Conservation (phyloP, 2,329 filamentous ascomycete species). For the Pseudogymnoascus sp. region DNA sequence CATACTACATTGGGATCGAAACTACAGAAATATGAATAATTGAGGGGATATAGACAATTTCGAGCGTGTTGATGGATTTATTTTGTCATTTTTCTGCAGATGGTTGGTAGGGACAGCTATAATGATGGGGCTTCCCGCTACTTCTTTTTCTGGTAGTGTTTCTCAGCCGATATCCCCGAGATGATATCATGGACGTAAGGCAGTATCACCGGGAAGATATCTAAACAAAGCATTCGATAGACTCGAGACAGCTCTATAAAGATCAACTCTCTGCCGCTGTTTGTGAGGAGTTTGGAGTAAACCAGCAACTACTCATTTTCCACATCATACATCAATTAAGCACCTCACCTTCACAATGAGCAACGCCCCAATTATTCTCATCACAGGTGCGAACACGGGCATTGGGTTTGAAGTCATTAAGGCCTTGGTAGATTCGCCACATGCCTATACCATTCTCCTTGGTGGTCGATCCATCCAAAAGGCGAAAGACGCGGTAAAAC, state of each 20-base stretch:
- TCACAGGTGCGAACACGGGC: slow-evolving; percentile 38
- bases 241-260: not conserved
- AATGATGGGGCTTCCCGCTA: not conserved
- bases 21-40: not conserved
- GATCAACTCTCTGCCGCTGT: not conserved
- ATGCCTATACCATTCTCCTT: slow-evolving; percentile 34
- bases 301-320: not conserved
- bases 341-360: not conserved
- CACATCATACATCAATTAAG: not conserved
- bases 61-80: not conserved
- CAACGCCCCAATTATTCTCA: slow-evolving; percentile 21
- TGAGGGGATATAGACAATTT: not conserved
- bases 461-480: slow-evolving; percentile 35
- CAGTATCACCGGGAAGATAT: not conserved
- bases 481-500: slow-evolving; percentile 34
- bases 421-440: slow-evolving; percentile 14
- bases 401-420: slow-evolving; percentile 35
- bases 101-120: no score
- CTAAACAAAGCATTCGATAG: not conserved
- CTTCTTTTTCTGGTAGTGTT: not conserved
- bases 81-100: not conserved
- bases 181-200: not conserved
- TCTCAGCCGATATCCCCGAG: not conserved
- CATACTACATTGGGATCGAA: not conserved
- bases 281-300: not conserved